Percentiles rank a stretch among this genome's conserved stretches.
These are phyloP conservation scores for Phytophthora quininea DNA, from an alignment of 352 stramenopile genomes.

Conservation along the genomic window DNA sequence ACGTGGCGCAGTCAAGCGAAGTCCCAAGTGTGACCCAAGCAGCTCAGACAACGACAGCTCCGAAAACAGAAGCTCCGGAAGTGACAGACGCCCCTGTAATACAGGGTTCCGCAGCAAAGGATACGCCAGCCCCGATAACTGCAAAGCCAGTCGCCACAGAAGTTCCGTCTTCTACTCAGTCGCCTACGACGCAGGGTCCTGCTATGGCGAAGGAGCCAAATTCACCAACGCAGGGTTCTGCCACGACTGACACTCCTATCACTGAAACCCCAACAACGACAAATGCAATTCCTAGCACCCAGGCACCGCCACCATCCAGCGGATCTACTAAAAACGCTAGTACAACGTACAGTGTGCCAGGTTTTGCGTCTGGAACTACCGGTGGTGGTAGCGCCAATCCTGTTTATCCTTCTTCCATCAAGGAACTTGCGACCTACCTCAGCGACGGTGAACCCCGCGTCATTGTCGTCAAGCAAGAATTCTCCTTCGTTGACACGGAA, in stretches of 20 bases:
- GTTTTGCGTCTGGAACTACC: conserved; percentile 32
- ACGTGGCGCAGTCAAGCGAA: conserved; percentile 6
- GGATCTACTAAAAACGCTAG: conserved; percentile 6
- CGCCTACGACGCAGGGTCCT: conserved; percentile 3
- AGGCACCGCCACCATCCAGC: neutral
- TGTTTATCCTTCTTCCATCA: conserved; percentile 27
- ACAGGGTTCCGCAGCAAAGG: neutral
- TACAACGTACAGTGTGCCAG: conserved; percentile 9
- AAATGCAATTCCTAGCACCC: neutral
- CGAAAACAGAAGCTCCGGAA: neutral
- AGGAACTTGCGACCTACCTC: conserved; percentile 26
- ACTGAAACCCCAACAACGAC: neutral
- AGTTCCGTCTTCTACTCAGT: neutral
- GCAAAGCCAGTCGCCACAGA: neutral
- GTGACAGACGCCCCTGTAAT: neutral
- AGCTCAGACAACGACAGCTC: conserved; percentile 7
- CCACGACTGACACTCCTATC: neutral
- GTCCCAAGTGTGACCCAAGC: conserved; percentile 2
- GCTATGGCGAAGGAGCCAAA: neutral
- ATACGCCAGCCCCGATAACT: neutral
- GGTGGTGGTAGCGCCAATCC: conserved; percentile 26
- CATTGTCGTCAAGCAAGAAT: conserved; percentile 36
- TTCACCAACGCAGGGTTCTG: neutral
- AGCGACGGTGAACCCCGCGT: conserved; percentile 26
- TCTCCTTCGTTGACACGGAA: conserved; percentile 34